phyloP scores from a whole-genome alignment of 78 protist species.

The Tieghemostelium lacteum region DNA sequence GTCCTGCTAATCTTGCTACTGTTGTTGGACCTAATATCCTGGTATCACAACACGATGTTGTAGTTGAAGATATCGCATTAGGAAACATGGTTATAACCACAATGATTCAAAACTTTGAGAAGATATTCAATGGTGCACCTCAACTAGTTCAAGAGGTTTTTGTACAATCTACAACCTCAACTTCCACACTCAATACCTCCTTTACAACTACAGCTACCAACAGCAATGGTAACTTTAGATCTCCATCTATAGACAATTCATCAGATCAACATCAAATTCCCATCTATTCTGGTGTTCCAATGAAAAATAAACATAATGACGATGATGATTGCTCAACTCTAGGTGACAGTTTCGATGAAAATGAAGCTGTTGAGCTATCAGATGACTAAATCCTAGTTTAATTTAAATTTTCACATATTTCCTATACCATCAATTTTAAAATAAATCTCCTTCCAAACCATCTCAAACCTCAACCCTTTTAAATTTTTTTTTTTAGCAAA shows the following conservation, averaged over 20 bases:
- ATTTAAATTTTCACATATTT: too few relatives aligned
- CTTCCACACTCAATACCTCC: background rate
- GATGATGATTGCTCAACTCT: constrained; percentile 50
- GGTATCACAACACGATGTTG: constrained; percentile 54
- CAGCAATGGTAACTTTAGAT: background rate
- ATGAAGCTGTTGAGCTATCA: constrained; percentile 65
- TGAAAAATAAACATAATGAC: constrained; percentile 26
- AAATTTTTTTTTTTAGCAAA: too few relatives aligned
- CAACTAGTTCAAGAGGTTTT: background rate
- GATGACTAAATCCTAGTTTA: constrained; percentile 29
- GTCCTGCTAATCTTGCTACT: constrained; percentile 75
- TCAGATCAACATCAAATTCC: background rate
- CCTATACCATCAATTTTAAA: too few relatives aligned
- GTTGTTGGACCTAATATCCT: constrained; percentile 77
- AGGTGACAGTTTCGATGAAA: constrained; percentile 64
- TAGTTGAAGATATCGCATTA: constrained; percentile 70
- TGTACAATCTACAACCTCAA: background rate
- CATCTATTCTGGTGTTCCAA: constrained; percentile 47
- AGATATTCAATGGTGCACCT: constrained; percentile 67
- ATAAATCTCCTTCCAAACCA: too few relatives aligned
- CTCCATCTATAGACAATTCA: background rate
- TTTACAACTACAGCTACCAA: background rate
- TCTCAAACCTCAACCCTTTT: too few relatives aligned
- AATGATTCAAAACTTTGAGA: constrained; percentile 71
- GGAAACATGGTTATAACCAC: constrained; percentile 74